These are phyloP conservation scores for Akanthomyces muscarius DNA, from an alignment of 2,329 filamentous ascomycete genomes.

Conservation along the genomic window DNA sequence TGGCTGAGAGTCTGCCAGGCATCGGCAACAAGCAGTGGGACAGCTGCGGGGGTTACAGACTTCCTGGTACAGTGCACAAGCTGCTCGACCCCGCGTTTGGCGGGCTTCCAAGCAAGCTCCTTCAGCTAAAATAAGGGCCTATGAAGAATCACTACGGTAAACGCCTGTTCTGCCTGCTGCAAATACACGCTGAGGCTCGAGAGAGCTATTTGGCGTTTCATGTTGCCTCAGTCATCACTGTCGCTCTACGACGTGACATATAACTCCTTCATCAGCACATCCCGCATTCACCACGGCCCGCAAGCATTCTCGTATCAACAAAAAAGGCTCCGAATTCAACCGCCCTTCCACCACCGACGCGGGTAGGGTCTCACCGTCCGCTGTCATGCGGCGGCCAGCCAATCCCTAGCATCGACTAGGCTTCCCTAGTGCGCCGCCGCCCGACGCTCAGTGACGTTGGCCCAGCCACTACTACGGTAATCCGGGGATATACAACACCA, in stretches of 20 bases:
- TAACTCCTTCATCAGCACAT: neutral
- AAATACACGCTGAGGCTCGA: neutral
- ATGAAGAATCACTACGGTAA: too few relatives aligned
- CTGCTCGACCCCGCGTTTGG: neutral
- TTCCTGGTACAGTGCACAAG: neutral
- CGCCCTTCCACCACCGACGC: neutral
- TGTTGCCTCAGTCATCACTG: neutral
- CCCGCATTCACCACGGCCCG: neutral
- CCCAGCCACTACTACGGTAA: neutral
- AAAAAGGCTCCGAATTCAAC: neutral
- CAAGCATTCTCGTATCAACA: slow-evolving; percentile 1
- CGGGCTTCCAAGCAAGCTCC: neutral
- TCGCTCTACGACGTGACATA: neutral
- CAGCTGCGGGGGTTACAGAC: neutral
- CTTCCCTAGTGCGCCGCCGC: neutral
- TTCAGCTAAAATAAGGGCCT: neutral
- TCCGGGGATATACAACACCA: slow-evolving; percentile 4
- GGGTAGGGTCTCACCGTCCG: neutral
- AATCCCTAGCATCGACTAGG: neutral
- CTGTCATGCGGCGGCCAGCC: neutral
- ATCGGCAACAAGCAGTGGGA: too few relatives aligned
- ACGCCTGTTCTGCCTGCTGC: too few relatives aligned
- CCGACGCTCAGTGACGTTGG: slow-evolving; percentile 14
- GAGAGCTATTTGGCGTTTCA: too few relatives aligned
- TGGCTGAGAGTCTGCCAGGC: too few relatives aligned